phyloP scores from a whole-genome alignment of 73 alveolate genomes.

The Paramecium biaurelia region DNA sequence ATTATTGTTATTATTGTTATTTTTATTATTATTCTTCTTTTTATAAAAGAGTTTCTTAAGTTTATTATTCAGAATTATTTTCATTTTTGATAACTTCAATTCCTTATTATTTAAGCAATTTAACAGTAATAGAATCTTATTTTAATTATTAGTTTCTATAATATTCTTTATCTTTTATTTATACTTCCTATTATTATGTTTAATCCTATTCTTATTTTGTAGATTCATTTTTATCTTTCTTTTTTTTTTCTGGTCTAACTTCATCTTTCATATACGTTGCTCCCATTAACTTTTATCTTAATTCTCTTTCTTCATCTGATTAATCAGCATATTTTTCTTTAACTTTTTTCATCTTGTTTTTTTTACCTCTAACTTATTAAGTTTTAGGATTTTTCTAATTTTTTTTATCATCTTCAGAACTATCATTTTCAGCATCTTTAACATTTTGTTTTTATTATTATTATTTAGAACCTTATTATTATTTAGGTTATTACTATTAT shows the following conservation, averaged over 20 bases:
- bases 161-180: slow-evolving; percentile 39
- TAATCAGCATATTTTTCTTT: slow-evolving; percentile 88
- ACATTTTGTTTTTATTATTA: background rate
- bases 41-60: background rate
- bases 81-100: background rate
- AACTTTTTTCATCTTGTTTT: slow-evolving; percentile 76
- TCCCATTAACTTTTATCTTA: slow-evolving; percentile 78
- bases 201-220: background rate
- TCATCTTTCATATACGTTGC: slow-evolving; percentile 69
- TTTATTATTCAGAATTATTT: background rate
- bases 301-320: slow-evolving; percentile 88
- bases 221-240: slow-evolving; percentile 59
- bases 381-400: background rate
- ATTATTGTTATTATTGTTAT: background rate
- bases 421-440: background rate
- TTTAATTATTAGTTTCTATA: slow-evolving; percentile 27
- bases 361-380: slow-evolving; percentile 69
- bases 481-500: background rate
- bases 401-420: background rate
- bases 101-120: background rate
- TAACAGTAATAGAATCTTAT: background rate
- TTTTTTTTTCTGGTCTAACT: background rate
- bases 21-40: background rate
- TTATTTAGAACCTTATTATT: background rate
- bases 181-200: background rate